phyloP scores from a whole-genome alignment of 176 grass and related monocot species.

The Cenchrus fungigraminus region DNA sequence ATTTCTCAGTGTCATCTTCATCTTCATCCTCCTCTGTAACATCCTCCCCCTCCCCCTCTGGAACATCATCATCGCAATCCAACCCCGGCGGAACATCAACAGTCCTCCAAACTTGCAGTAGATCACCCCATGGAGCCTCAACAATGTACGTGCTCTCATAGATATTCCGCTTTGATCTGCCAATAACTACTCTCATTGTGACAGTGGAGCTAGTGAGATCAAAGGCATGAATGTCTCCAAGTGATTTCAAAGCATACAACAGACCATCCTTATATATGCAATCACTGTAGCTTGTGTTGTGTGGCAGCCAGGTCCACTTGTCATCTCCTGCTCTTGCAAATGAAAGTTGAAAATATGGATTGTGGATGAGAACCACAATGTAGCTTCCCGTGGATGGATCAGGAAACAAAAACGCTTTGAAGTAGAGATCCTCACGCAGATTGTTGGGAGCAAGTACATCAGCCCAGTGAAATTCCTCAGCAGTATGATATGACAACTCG shows the following conservation, averaged over 20 bases:
- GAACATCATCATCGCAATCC: background rate
- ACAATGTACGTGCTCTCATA: background rate
- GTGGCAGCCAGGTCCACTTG: background rate
- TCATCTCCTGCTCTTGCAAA: constrained; percentile 25
- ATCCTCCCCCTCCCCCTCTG: too few species aligned
- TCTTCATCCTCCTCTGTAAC: background rate
- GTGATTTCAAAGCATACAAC: background rate
- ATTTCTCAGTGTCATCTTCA: background rate
- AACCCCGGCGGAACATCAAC: background rate
- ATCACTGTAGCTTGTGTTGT: background rate
- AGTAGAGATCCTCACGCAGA: background rate
- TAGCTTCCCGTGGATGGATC: background rate
- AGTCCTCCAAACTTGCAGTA: constrained; percentile 19
- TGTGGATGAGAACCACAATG: constrained; percentile 23
- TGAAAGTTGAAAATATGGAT: background rate
- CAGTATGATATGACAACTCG: background rate
- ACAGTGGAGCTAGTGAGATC: background rate
- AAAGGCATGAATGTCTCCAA: constrained; percentile 6
- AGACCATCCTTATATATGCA: background rate
- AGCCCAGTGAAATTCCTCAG: background rate
- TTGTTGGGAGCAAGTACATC: background rate
- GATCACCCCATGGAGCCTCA: constrained; percentile 16
- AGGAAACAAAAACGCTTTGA: constrained; percentile 32
- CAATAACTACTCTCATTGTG: background rate
- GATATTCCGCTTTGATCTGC: background rate